Conservation (phyloP, 2,329 filamentous ascomycete genomes). For the Hymenoscyphus occultus region DNA sequence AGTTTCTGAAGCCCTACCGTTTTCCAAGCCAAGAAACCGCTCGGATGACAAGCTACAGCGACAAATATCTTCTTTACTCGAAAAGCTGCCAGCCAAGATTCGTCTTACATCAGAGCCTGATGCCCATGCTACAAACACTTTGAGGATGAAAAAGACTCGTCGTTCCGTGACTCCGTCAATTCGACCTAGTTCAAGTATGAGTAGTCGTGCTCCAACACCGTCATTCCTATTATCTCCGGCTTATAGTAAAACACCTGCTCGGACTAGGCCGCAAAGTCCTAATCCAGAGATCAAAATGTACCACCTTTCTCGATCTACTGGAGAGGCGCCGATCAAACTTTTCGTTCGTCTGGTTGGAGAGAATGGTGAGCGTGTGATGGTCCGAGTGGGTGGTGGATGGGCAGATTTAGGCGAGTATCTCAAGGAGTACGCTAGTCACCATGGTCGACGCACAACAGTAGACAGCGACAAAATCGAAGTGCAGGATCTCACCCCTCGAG, state of each 20-base stretch:
- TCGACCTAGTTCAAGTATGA: conserved; percentile 26
- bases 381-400: conserved; percentile 97
- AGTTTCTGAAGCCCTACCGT: conserved; percentile 20
- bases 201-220: conserved; percentile 54
- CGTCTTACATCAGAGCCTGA: conserved; percentile 59
- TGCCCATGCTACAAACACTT: conserved; percentile 17
- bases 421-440: conserved; percentile 88
- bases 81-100: conserved; percentile 76
- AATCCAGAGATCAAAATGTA: conserved; percentile 85
- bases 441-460: conserved; percentile 62
- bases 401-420: conserved; percentile 93
- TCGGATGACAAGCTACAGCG: conserved; percentile 68
- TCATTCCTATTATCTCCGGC: conserved; percentile 69
- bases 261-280: conserved; percentile 48
- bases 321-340: conserved; percentile 86
- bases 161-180: conserved; percentile 33
- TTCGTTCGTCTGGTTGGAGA: conserved; percentile 93
- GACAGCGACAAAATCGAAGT: conserved; percentile 55
- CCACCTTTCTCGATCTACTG: conserved; percentile 79
- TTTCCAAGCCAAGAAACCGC: conserved; percentile 28
- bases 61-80: conserved; percentile 76
- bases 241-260: conserved; percentile 42
- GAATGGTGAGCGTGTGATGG: conserved; percentile 90
- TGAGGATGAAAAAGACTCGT: conserved; percentile 37
- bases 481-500: conserved; percentile 47